Percentiles rank a stretch among this genome's conserved stretches.
phyloP scores from a whole-genome alignment of 108 stramenopile genomes.

The Chaetoceros muelleri region DNA sequence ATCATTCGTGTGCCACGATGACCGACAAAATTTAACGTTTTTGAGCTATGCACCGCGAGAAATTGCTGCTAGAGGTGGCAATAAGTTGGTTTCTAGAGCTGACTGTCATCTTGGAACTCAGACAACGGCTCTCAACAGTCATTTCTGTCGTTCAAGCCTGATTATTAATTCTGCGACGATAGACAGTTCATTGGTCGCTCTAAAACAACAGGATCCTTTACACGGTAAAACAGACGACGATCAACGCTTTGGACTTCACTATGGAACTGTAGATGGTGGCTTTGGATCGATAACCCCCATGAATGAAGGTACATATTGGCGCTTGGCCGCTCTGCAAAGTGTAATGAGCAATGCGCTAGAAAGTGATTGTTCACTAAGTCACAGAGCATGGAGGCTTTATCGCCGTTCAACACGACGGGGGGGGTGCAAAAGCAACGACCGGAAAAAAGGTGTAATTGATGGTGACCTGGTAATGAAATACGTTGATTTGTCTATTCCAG shows the following conservation, averaged over 20 bases:
- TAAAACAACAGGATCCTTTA: conserved; percentile 77
- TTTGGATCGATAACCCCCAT: conserved; percentile 67
- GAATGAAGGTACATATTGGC: conserved; percentile 80
- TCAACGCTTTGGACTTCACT: conserved; percentile 71
- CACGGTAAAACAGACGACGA: conserved; percentile 73
- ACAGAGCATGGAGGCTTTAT: conserved; percentile 70
- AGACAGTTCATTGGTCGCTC: conserved; percentile 54
- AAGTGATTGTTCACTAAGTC: conserved; percentile 76
- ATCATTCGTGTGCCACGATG: conserved; percentile 80
- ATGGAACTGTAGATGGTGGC: conserved; percentile 85
- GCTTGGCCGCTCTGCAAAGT: conserved; percentile 81
- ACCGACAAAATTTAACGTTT: conserved; percentile 80
- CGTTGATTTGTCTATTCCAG: conserved; percentile 55
- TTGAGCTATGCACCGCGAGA: conserved; percentile 90
- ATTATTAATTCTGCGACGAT: conserved; percentile 61
- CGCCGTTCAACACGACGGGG: conserved; percentile 61
- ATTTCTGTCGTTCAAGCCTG: conserved; percentile 69
- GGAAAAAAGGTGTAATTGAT: conserved; percentile 90
- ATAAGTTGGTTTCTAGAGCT: conserved; percentile 81
- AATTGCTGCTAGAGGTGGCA: conserved; percentile 81
- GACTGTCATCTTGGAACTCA: conserved; percentile 84
- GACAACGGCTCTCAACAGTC: conserved; percentile 54
- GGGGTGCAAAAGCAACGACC: conserved; percentile 62
- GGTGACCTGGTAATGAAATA: conserved; percentile 78
- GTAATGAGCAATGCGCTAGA: conserved; percentile 86